Evolutionary conservation across 176 grass and related monocot species (phyloP).

Genomic region (Tillandsia fasciculata): DNA sequence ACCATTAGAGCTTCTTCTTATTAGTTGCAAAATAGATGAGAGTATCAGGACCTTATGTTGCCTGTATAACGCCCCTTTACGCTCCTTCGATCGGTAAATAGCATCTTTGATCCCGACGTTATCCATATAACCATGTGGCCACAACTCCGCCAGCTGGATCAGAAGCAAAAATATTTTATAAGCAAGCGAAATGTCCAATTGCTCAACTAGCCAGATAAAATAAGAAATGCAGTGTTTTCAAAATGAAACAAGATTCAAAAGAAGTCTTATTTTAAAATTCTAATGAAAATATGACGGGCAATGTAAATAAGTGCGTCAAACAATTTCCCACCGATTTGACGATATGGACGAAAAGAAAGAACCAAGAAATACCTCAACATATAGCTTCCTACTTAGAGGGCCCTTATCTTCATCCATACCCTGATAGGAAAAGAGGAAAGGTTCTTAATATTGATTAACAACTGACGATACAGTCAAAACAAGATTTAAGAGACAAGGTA

Average conservation of each 20-base stretch:
- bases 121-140: slow-evolving; percentile 95
- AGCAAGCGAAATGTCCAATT: neutral
- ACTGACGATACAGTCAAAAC: too few species aligned
- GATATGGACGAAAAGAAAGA: neutral
- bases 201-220: neutral
- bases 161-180: slow-evolving; percentile 14
- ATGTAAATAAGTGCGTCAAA: neutral
- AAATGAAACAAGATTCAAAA: too few species aligned
- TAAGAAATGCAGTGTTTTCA: neutral
- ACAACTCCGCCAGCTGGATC: slow-evolving; percentile 77
- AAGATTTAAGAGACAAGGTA: too few species aligned
- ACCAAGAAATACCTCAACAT: slow-evolving; percentile 62
- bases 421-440: slow-evolving; percentile 26
- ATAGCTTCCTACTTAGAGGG: slow-evolving; percentile 94
- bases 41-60: slow-evolving; percentile 63
- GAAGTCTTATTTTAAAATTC: too few species aligned
- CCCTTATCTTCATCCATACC: slow-evolving; percentile 99
- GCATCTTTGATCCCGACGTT: slow-evolving; percentile 98
- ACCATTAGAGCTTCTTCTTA: slow-evolving; percentile 8
- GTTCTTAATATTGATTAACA: slow-evolving; percentile 4
- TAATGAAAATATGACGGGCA: too few species aligned
- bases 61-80: slow-evolving; percentile 44
- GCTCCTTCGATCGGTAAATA: slow-evolving; percentile 78
- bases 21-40: slow-evolving; percentile 1
- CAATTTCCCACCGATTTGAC: neutral